These are phyloP conservation scores for Panicum hallii DNA, from an alignment of 202 grass and related monocot species.

Conservation along the genomic window DNA sequence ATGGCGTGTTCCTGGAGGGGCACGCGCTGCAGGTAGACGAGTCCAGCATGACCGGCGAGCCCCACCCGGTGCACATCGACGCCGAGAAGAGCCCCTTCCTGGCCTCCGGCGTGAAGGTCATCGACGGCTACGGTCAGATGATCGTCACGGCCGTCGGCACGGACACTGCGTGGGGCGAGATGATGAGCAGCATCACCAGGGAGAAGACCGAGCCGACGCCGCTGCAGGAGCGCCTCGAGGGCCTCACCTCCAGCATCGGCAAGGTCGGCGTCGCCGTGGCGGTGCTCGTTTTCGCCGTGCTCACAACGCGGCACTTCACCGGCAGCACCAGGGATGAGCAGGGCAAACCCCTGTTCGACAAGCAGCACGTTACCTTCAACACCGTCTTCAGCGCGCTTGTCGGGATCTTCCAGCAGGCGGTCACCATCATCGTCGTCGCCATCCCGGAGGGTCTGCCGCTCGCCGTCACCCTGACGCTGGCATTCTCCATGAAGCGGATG, in stretches of 20 bases:
- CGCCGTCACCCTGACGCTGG: constrained; percentile 77
- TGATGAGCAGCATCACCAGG: constrained; percentile 72
- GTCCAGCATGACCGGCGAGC: constrained; percentile 89
- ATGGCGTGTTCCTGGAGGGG: constrained; percentile 65
- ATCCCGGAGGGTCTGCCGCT: constrained; percentile 85
- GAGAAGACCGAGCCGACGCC: constrained; percentile 69
- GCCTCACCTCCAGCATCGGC: constrained; percentile 75
- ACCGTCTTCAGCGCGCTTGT: constrained; percentile 65
- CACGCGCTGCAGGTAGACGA: constrained; percentile 81
- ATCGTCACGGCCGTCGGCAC: constrained; percentile 78
- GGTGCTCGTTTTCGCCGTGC: constrained; percentile 70
- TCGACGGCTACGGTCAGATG: constrained; percentile 74
- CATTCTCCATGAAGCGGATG: constrained; percentile 98
- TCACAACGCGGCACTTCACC: constrained; percentile 69
- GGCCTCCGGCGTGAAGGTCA: constrained; percentile 67
- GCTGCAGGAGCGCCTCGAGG: constrained; percentile 73
- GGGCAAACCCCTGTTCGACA: constrained; percentile 55
- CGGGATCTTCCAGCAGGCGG: constrained; percentile 70
- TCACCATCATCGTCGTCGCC: constrained; percentile 87
- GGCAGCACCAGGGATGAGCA: constrained; percentile 72
- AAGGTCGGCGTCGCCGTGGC: constrained; percentile 75
- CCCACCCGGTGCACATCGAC: constrained; percentile 57
- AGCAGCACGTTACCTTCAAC: constrained; percentile 6
- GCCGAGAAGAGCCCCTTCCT: constrained; percentile 61
- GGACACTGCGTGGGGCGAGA: constrained; percentile 79